phyloP scores from a whole-genome alignment of 305 asterid species.

The Rubia occidens region DNA sequence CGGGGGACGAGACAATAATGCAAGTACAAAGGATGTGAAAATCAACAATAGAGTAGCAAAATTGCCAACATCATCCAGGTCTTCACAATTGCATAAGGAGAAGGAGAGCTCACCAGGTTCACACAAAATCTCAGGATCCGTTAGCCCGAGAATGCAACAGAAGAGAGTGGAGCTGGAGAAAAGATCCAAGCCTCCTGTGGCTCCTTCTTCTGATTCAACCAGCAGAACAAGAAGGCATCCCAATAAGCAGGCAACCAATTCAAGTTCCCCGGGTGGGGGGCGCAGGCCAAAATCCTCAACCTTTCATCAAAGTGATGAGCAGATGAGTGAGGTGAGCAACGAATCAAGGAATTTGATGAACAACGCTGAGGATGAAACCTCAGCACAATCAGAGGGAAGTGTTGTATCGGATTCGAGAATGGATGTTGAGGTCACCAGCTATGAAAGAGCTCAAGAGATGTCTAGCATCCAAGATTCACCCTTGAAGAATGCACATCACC shows the following conservation, averaged over 20 bases:
- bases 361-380: conserved; percentile 31
- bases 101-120: conserved; percentile 26
- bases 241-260: conserved; percentile 46
- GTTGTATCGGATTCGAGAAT: conserved; percentile 24
- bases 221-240: conserved; percentile 47
- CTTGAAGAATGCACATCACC: conserved; percentile 22
- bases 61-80: conserved; percentile 35
- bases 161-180: conserved; percentile 59
- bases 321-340: conserved; percentile 26
- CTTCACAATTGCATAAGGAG: conserved; percentile 41
- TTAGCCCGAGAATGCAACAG: conserved; percentile 69
- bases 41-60: conserved; percentile 30
- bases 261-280: conserved; percentile 55
- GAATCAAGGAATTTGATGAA: conserved; percentile 30
- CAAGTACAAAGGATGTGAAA: conserved; percentile 27
- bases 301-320: conserved; percentile 30
- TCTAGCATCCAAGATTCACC: conserved; percentile 29
- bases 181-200: conserved; percentile 58
- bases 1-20: conserved; percentile 28
- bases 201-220: conserved; percentile 40
- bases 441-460: conserved; percentile 30
- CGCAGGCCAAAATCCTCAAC: conserved; percentile 38
- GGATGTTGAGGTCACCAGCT: conserved; percentile 28
- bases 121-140: conserved; percentile 45
- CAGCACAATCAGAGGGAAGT: conserved; percentile 33